These are phyloP conservation scores for Heterobasidion occidentale DNA, from an alignment of 1,284 basidiomycete genomes.

Conservation along the genomic window DNA sequence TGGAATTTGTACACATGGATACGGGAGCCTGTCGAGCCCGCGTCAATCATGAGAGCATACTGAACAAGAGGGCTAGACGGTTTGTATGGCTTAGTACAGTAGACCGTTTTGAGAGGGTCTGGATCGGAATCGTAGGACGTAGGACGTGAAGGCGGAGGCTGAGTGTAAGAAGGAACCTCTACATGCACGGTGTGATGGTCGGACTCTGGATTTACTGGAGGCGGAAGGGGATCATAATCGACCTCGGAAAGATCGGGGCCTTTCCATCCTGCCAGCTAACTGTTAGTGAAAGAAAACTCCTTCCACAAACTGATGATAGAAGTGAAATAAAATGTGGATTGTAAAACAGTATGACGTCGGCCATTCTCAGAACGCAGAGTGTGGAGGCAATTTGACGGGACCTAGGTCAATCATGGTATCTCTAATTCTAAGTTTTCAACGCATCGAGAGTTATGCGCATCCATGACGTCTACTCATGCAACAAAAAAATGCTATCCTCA, in stretches of 20 bases:
- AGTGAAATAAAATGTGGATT: too few species aligned
- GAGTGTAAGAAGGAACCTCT: slow-evolving; percentile 11
- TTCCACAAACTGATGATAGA: too few species aligned
- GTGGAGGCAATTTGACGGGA: too few species aligned
- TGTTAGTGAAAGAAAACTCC: too few species aligned
- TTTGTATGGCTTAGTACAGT: slow-evolving; percentile 56
- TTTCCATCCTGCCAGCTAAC: slow-evolving; percentile 2
- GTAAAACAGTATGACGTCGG: too few species aligned
- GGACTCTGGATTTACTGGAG: slow-evolving; percentile 5
- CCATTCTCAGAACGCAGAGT: too few species aligned
- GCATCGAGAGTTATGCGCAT: too few species aligned
- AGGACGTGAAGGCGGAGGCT: slow-evolving; percentile 18
- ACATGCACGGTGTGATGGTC: slow-evolving; percentile 15
- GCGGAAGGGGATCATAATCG: neutral
- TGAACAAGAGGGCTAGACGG: slow-evolving; percentile 60
- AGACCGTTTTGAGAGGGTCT: slow-evolving; percentile 53
- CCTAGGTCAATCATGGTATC: too few species aligned
- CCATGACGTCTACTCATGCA: too few species aligned
- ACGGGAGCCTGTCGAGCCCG: slow-evolving; percentile 93
- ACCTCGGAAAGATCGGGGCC: neutral
- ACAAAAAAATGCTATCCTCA: neutral
- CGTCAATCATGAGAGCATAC: slow-evolving; percentile 97
- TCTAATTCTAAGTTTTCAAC: too few species aligned
- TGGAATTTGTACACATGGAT: slow-evolving; percentile 99
- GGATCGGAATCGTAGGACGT: slow-evolving; percentile 57